phyloP scores from a whole-genome alignment of 345 rosid genomes.

The Psidium friedrichsthalianum region DNA sequence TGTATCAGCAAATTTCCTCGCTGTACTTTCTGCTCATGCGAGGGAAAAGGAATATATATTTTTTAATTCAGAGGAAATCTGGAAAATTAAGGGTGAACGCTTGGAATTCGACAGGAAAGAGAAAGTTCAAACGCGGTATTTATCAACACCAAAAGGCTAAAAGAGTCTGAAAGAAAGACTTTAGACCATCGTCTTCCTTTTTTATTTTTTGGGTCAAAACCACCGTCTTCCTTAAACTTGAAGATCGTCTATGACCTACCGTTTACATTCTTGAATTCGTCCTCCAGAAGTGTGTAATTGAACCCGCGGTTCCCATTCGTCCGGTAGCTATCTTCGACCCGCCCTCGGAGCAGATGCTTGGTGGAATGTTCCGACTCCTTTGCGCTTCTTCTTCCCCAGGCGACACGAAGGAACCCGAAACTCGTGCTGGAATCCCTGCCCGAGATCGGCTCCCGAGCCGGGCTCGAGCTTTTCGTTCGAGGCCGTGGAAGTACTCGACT shows the following conservation, averaged over 20 bases:
- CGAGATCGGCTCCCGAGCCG: background rate
- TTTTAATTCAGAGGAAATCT: background rate
- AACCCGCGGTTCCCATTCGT: slow-evolving; percentile 26
- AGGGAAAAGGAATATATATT: background rate
- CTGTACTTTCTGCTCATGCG: background rate
- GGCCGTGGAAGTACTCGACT: slow-evolving; percentile 52
- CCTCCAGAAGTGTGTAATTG: slow-evolving; percentile 52
- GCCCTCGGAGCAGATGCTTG: slow-evolving; percentile 46
- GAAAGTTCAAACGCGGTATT: background rate
- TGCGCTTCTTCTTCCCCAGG: slow-evolving; percentile 30
- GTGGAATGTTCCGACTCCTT: slow-evolving; percentile 7
- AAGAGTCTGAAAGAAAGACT: background rate
- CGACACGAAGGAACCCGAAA: slow-evolving; percentile 45
- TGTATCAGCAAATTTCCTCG: background rate
- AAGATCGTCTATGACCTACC: background rate
- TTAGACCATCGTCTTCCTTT: background rate
- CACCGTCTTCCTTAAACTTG: background rate
- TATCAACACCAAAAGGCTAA: background rate
- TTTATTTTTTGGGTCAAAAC: background rate
- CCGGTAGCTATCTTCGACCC: slow-evolving; percentile 27
- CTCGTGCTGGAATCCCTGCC: slow-evolving; percentile 15
- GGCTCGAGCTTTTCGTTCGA: slow-evolving; percentile 7
- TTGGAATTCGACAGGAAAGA: background rate
- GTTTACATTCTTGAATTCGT: slow-evolving; percentile 14
- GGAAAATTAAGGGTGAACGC: background rate